Evolutionary conservation across 2,329 filamentous ascomycete species (phyloP).

Genomic region (Paracorniculantispora psalliotae): DNA sequence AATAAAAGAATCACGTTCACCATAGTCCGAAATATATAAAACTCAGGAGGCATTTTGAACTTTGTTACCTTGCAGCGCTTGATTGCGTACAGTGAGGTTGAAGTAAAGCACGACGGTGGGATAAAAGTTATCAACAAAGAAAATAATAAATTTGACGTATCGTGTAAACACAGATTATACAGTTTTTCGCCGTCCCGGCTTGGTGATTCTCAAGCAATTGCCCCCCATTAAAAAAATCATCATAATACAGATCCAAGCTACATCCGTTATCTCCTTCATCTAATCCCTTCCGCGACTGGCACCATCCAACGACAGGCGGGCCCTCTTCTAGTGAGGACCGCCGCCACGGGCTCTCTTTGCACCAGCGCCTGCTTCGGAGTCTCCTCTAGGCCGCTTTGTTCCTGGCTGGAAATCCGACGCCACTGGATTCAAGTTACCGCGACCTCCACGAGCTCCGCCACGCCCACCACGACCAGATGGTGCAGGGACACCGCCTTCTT

Average conservation of each 20-base stretch:
- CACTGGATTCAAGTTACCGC: conserved; percentile 42
- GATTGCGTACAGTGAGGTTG: too few species aligned
- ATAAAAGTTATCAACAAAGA: too few species aligned
- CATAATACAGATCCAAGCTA: conserved; percentile 8
- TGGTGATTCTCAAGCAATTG: not conserved
- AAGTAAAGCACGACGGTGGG: too few species aligned
- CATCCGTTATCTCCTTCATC: not conserved
- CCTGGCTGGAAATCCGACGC: conserved; percentile 54
- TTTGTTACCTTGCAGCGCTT: too few species aligned
- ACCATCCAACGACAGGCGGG: not conserved
- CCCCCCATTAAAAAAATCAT: not conserved
- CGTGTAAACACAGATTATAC: not conserved
- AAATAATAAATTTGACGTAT: not conserved
- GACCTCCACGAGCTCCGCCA: conserved; percentile 37
- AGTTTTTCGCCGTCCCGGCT: not conserved
- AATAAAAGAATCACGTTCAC: too few species aligned
- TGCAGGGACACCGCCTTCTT: conserved; percentile 27
- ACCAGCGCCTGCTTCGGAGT: conserved; percentile 39
- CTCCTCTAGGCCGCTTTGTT: conserved; percentile 53
- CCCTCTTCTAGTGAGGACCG: conserved; percentile 25
- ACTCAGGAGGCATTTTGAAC: too few species aligned
- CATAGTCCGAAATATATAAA: too few species aligned
- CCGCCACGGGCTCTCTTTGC: conserved; percentile 39
- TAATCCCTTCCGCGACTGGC: not conserved
- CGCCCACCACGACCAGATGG: conserved; percentile 33